These are phyloP conservation scores for Porcisia deanei DNA, from an alignment of 208 protist species.

Conservation along the genomic window DNA sequence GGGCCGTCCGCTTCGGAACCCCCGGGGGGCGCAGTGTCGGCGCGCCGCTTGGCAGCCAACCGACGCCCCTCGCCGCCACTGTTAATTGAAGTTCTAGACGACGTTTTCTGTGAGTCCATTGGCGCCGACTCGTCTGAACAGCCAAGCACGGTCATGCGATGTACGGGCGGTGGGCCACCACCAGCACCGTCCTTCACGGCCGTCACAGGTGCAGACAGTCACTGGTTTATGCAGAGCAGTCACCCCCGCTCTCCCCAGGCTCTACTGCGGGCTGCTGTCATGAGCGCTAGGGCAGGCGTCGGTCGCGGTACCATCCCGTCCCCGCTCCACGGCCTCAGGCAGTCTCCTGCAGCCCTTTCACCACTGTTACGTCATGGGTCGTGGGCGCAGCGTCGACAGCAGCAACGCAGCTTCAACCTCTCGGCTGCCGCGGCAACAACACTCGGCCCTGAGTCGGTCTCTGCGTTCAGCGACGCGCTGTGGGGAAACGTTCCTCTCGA, in stretches of 20 bases:
- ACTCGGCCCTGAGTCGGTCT: not conserved
- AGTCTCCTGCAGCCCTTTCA: constrained; percentile 1
- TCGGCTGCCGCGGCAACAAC: not conserved
- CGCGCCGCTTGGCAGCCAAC: not conserved
- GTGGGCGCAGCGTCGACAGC: constrained; percentile 2
- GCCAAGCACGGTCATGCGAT: not conserved
- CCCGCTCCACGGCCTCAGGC: constrained; percentile 13
- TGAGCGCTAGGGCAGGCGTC: no score
- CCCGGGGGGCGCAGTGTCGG: not conserved
- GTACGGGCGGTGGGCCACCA: not conserved
- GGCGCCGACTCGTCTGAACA: constrained; percentile 5
- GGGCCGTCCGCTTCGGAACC: not conserved
- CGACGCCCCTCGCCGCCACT: constrained; percentile 15
- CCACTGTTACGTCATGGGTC: not conserved
- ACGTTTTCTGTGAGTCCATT: constrained; percentile 21
- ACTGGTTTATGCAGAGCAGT: not conserved
- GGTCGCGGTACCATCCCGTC: constrained; percentile 1
- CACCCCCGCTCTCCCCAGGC: not conserved
- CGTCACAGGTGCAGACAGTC: not conserved
- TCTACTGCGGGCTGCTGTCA: not conserved
- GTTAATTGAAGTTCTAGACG: constrained; percentile 30
- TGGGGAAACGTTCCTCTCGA: constrained; percentile 6
- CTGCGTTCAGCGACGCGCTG: constrained; percentile 9
- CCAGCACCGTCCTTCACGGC: not conserved
- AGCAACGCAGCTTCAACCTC: not conserved